These are phyloP conservation scores for Rubia tinctorum DNA, from an alignment of 305 asterid genomes.

Conservation along the genomic window DNA sequence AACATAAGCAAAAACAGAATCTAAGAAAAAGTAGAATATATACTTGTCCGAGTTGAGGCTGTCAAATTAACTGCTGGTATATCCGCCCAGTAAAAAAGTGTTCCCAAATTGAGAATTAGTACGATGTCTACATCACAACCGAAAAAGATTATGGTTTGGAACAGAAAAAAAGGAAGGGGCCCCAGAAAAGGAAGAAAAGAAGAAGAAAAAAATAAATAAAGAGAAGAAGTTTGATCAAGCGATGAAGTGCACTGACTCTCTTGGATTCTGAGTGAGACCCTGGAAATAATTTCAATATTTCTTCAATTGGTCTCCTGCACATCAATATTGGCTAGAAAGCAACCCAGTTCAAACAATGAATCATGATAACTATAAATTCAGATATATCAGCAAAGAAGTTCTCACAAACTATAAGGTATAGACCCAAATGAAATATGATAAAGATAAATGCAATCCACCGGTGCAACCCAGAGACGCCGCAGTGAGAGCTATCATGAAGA, in stretches of 20 bases:
- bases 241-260: slow-evolving; percentile 50
- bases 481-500: too few species aligned
- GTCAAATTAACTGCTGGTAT: slow-evolving; percentile 62
- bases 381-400: background rate
- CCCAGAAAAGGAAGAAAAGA: too few species aligned
- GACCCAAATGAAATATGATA: background rate
- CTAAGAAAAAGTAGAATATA: background rate
- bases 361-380: background rate
- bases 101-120: slow-evolving; percentile 16
- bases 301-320: slow-evolving; percentile 91
- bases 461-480: too few species aligned
- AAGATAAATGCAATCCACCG: background rate
- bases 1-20: background rate
- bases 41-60: slow-evolving; percentile 64
- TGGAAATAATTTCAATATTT: slow-evolving; percentile 80
- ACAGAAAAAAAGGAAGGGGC: slow-evolving; percentile 1
- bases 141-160: slow-evolving; percentile 2
- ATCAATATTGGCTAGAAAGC: slow-evolving; percentile 11
- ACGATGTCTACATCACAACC: background rate
- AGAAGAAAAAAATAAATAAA: background rate
- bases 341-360: background rate
- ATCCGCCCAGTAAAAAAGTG: slow-evolving; percentile 59
- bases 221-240: slow-evolving; percentile 9
- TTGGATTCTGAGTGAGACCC: slow-evolving; percentile 90
- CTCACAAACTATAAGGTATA: background rate